Evolutionary conservation across 2,329 filamentous ascomycete species (phyloP).

Genomic region (Cladosporium sp.): DNA sequence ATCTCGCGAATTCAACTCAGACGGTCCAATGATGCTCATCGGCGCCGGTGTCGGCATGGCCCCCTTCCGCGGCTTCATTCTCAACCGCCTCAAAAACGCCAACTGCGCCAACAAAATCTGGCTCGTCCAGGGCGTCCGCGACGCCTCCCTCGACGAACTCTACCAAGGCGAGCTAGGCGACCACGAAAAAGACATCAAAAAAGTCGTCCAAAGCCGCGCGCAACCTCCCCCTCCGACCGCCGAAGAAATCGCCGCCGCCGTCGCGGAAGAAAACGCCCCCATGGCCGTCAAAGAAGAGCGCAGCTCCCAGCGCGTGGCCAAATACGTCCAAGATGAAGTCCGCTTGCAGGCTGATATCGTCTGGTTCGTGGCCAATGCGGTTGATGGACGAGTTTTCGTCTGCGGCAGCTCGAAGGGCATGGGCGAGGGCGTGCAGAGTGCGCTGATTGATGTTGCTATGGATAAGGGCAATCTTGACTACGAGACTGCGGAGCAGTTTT

Average conservation of each 20-base stretch:
- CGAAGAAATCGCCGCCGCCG: slow-evolving; percentile 23
- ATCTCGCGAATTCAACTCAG: slow-evolving; percentile 82
- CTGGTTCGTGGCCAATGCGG: slow-evolving; percentile 93
- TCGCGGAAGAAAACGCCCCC: slow-evolving; percentile 54
- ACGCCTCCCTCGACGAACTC: slow-evolving; percentile 89
- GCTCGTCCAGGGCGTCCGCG: slow-evolving; percentile 91
- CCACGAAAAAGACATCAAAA: slow-evolving; percentile 60
- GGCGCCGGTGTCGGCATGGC: slow-evolving; percentile 95
- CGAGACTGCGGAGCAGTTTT: slow-evolving; percentile 80
- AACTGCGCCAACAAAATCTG: slow-evolving; percentile 98
- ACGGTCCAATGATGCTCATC: slow-evolving; percentile 96
- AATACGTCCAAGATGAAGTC: slow-evolving; percentile 96
- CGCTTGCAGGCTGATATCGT: slow-evolving; percentile 88
- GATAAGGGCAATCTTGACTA: slow-evolving; percentile 79
- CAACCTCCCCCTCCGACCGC: slow-evolving; percentile 22
- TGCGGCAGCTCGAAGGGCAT: slow-evolving; percentile 94
- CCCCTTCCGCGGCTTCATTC: slow-evolving; percentile 95
- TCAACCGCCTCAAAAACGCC: slow-evolving; percentile 85
- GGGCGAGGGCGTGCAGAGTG: slow-evolving; percentile 90
- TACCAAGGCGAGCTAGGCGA: slow-evolving; percentile 96
- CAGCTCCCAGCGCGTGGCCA: slow-evolving; percentile 59
- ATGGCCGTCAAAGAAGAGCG: slow-evolving; percentile 8
- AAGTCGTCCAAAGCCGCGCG: slow-evolving; percentile 44
- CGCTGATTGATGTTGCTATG: slow-evolving; percentile 86
- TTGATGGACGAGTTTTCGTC: slow-evolving; percentile 95